Evolutionary conservation across 2,329 filamentous ascomycete species (phyloP).

Genomic region (Trichoderma endophyticum): DNA sequence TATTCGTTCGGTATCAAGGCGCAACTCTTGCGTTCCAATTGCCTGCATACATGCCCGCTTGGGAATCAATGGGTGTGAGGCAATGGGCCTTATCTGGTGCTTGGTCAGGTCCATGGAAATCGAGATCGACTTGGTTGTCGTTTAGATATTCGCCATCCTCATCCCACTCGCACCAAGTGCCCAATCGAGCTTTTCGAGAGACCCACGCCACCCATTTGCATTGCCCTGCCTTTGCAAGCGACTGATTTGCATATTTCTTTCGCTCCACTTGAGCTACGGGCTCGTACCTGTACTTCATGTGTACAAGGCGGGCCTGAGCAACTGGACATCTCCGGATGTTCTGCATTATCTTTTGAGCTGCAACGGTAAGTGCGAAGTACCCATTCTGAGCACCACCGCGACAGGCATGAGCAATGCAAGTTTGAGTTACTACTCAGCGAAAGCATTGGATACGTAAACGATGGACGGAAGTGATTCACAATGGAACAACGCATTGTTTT

Average conservation of each 20-base stretch:
- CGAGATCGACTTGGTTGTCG: neutral
- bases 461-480: neutral
- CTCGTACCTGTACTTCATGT: neutral
- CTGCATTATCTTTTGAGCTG: neutral
- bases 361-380: neutral
- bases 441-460: neutral
- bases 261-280: neutral
- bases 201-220: constrained; percentile 23
- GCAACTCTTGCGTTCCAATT: neutral
- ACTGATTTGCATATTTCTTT: neutral
- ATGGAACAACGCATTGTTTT: neutral
- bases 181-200: constrained; percentile 22
- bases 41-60: neutral
- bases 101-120: neutral
- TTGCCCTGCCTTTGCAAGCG: neutral
- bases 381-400: neutral
- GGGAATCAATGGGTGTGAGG: neutral
- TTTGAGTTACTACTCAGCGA: neutral
- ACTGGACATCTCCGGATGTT: neutral
- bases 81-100: neutral
- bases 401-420: neutral
- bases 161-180: constrained; percentile 14
- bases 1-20: neutral
- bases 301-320: neutral
- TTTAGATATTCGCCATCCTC: neutral